Evolutionary conservation across 2,329 filamentous ascomycete species (phyloP).

Genomic region (Xylaria sp.): DNA sequence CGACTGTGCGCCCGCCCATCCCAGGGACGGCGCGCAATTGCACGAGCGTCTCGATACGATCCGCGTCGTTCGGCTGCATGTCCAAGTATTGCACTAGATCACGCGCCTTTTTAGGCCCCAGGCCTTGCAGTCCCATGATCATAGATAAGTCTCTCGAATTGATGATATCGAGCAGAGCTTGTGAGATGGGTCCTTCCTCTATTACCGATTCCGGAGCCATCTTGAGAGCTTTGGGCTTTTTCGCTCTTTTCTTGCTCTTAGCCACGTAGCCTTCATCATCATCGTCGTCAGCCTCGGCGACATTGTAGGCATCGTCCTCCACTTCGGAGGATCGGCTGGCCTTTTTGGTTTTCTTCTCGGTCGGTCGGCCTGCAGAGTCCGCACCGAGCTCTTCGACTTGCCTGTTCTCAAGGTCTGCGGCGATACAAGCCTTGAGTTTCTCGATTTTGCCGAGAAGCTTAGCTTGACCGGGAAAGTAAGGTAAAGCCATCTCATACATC

Average conservation of each 20-base stretch:
- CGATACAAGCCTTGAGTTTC: conserved; percentile 66
- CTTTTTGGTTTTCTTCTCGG: conserved; percentile 47
- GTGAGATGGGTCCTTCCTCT: conserved; percentile 55
- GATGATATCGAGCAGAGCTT: conserved; percentile 74
- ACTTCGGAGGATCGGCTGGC: conserved; percentile 42
- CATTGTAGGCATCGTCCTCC: conserved; percentile 47
- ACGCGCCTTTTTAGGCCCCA: conserved; percentile 77
- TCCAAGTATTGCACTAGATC: conserved; percentile 69
- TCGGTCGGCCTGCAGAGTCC: conserved; percentile 27
- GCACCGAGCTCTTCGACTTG: conserved; percentile 25
- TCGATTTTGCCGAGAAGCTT: conserved; percentile 80
- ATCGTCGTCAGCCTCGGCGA: conserved; percentile 54
- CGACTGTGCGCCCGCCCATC: conserved; percentile 66
- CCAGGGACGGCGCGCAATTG: conserved; percentile 67
- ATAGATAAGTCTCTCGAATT: conserved; percentile 75
- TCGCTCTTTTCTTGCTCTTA: conserved; percentile 41
- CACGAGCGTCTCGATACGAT: conserved; percentile 59
- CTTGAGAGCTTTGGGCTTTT: conserved; percentile 39
- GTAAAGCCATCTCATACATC: conserved; percentile 86
- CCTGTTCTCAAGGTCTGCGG: conserved; percentile 44
- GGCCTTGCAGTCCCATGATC: conserved; percentile 75
- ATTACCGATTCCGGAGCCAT: conserved; percentile 31
- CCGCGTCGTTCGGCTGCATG: conserved; percentile 54
- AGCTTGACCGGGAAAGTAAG: conserved; percentile 85
- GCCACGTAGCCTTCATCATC: conserved; percentile 48